Conservation (phyloP, 495 filamentous ascomycete genomes). For the Penicillium turbatum region DNA sequence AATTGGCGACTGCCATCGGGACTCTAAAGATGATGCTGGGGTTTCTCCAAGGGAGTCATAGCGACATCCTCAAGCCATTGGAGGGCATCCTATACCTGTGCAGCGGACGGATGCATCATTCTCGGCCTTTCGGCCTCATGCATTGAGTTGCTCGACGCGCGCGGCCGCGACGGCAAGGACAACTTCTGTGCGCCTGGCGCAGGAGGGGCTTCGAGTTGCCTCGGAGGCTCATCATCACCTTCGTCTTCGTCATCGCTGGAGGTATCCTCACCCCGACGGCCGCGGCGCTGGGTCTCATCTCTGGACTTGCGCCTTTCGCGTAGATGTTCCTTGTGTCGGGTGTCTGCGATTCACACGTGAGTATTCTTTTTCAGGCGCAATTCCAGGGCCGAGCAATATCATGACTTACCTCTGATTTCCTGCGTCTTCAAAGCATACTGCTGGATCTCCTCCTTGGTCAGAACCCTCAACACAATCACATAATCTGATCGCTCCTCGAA, state of each 20-base stretch:
- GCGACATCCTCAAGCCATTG: not conserved
- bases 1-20: not conserved
- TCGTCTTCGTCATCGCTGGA: conserved; percentile 43
- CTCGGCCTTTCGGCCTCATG: conserved; percentile 10
- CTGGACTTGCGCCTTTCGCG: conserved; percentile 33
- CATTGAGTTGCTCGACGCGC: conserved; percentile 9
- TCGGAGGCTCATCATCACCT: conserved; percentile 29
- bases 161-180: conserved; percentile 20
- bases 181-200: conserved; percentile 7
- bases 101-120: conserved; percentile 9
- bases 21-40: not conserved
- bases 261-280: conserved; percentile 27
- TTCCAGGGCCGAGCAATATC: not conserved
- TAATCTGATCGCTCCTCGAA: conserved; percentile 78
- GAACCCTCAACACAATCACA: conserved; percentile 77
- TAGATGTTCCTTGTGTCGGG: conserved; percentile 32
- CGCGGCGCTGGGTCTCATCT: conserved; percentile 33
- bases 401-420: conserved; percentile 63
- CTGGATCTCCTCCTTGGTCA: conserved; percentile 79
- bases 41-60: too few species aligned
- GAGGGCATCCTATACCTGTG: conserved; percentile 8
- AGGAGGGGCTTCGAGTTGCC: conserved; percentile 33
- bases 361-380: not conserved
- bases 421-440: conserved; percentile 70
- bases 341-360: conserved; percentile 25